A percentile compares a stretch with the other conserved stretches of the same genome.
phyloP scores from a whole-genome alignment of 148 eudicot genomes.

The Spergularia bocconei region DNA sequence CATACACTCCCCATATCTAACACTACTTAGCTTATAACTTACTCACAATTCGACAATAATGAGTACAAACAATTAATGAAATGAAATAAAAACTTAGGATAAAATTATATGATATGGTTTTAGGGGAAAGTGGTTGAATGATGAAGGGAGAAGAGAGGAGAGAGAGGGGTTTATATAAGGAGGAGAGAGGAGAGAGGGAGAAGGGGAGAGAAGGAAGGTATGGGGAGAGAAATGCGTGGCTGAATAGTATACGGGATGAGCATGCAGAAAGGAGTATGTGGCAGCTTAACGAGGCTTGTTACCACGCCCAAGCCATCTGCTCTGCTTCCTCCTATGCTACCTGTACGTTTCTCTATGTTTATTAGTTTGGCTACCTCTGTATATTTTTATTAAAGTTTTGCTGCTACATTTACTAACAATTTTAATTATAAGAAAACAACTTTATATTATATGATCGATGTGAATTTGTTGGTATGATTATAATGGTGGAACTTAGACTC shows the following conservation, averaged over 20 bases:
- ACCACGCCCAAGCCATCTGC: constrained; percentile 42
- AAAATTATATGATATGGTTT: not conserved
- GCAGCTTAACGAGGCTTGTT: constrained; percentile 35
- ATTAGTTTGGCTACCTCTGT: no score
- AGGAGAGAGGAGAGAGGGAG: constrained; percentile 4
- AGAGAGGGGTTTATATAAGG: constrained; percentile 23
- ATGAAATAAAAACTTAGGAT: no score
- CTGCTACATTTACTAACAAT: no score
- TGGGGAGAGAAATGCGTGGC: constrained; percentile 63
- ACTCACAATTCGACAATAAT: not conserved
- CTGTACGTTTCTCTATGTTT: no score
- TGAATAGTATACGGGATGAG: constrained; percentile 39
- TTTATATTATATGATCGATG: no score
- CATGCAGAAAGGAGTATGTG: constrained; percentile 65
- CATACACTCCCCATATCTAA: constrained; percentile 44
- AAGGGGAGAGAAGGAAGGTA: constrained; percentile 21
- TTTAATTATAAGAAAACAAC: no score
- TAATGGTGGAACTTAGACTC: no score
- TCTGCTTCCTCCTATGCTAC: constrained; percentile 8
- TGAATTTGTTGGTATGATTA: no score
- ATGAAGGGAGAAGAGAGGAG: constrained; percentile 10
- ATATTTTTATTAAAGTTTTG: no score
- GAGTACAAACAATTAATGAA: not conserved
- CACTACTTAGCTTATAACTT: not conserved
- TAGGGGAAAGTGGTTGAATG: not conserved